Evolutionary conservation across 768 basidiomycete species (phyloP), one percentile per base, ranked within the genome.

Genomic region (Lactifluus pinguis): DNA sequence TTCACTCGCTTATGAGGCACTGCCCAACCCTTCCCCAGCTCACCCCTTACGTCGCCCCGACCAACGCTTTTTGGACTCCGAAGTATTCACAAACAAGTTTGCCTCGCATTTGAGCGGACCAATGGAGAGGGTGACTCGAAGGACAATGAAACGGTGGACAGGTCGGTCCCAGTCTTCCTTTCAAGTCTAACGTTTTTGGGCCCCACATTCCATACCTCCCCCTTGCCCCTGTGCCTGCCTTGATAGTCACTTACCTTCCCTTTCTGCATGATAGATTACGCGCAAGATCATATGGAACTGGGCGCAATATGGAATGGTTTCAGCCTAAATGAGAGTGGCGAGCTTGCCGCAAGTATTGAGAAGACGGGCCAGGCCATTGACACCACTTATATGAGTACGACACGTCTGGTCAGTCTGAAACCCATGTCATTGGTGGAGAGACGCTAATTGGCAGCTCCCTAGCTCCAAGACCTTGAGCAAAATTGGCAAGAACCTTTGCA

Each of bases 281-380:
- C 89, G 4, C 87, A 90, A 62, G 95, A 97, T 69, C 84, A 94
- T 71, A 83, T 88, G 10, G 95, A 98, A 65, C 80, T 98, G 3
- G 95, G 95, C 39, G 95, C 92, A 19, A 84, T 88, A 13, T 76
- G 95, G 67, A 98, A 98, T 69, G 94, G 91, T 1, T 97, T 92
- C 71, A 93, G 93, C 71, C 76, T 97, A 63, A 95, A 90, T 66
- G 92, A 97, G 77, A 78, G 72, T 36, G 84, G 83, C 1, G 75
- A 78, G 39, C 75, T 95, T 21, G 83, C 91, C n/a, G 73, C 80
- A 59, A 90, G 95, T 9, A 83, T 98, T 63, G 97, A 99, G 77
- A 95, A 92, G 75, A 94, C 94, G 0, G 97, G 97, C 1, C 95
- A 98, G 72, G 97, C 97, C 15, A 83, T 93, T 49, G 97, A 99